A percentile compares a stretch with the other conserved stretches of the same genome.
phyloP scores from a whole-genome alignment of 2,329 filamentous ascomycete species.

The Fusarium sp. region DNA sequence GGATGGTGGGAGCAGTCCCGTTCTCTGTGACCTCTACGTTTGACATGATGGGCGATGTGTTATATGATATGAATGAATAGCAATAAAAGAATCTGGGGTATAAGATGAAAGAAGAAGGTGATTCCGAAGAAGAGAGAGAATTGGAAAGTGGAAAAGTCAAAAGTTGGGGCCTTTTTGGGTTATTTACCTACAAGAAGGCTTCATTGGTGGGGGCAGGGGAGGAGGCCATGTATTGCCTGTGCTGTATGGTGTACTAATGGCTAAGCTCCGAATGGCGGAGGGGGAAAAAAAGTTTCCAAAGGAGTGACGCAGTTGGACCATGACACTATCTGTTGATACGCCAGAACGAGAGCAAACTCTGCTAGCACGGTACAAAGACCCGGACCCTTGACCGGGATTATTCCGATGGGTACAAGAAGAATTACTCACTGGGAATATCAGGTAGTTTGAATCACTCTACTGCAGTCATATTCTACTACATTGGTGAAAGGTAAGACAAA shows the following conservation, averaged over 20 bases:
- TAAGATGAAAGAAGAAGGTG: conserved; percentile 9
- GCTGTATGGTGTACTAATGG: conserved; percentile 4
- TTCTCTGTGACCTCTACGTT: conserved; percentile 4
- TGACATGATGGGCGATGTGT: conserved; percentile 2
- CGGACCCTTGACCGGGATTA: conserved; percentile 3
- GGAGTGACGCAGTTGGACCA: conserved; percentile 5
- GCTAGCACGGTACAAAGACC: conserved; percentile 4
- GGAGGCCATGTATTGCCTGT: neutral
- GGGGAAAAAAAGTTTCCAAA: conserved; percentile 11
- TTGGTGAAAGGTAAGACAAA: neutral
- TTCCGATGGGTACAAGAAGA: conserved; percentile 1
- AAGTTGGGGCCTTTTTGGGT: conserved; percentile 4
- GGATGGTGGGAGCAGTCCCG: conserved; percentile 2
- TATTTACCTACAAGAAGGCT: conserved; percentile 13
- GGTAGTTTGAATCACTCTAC: neutral
- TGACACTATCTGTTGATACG: conserved; percentile 10
- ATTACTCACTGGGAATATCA: conserved; percentile 2
- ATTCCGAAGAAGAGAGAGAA: conserved; percentile 3
- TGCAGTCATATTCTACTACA: neutral
- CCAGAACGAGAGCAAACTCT: conserved; percentile 4
- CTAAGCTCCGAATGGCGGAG: conserved; percentile 16
- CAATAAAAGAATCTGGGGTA: neutral
- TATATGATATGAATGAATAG: neutral
- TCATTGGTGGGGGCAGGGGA: conserved; percentile 15
- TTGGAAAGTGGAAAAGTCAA: conserved; percentile 6